Base-by-base conservation (phyloP, 768 basidiomycete species). In the Mycena metata region DNA sequence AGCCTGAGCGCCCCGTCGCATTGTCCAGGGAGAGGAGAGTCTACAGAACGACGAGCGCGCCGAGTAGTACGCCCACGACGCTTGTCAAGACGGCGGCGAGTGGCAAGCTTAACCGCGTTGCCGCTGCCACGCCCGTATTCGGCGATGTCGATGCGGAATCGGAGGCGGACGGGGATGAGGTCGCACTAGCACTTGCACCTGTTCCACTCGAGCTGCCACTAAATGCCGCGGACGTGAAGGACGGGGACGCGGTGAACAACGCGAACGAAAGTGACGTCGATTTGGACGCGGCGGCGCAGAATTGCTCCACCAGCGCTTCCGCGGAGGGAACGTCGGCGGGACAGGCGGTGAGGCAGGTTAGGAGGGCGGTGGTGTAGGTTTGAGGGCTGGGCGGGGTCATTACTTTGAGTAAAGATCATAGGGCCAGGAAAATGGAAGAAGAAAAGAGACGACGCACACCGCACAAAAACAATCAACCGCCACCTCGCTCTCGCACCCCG, bases 401-500 rank as follows among this genome's bases (percentile, higher is more conserved):
- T n/a, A n/a, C n/a, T n/a, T n/a, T n/a, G n/a, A n/a, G n/a, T n/a
- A n/a, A n/a, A n/a, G n/a, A n/a, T n/a, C n/a, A n/a, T n/a, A n/a
- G n/a, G n/a, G n/a, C n/a, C n/a, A n/a, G n/a, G n/a, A n/a, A n/a
- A n/a, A n/a, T n/a, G n/a, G n/a, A 24, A 11, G 59, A 39, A 15
- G 39, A 10, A 33, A n/a, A 36, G 30, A 26, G 15, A n/a, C n/a
- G 13, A 30, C 46, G 45, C 15, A 60, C 59, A n/a, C 21, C 10
- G 59, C 45, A 60, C 59, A 49, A 12, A 60, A 60, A 23, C 59
- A 60, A 36, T 60, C 45, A 26, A 60, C 45, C 33, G 59, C 59
- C 17, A 30, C 59, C 12, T 13, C 19, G 21, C 59, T 60, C 30
- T n/a, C 15, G 33, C 59, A 60, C 11, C 46, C 46, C 17, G 33